phyloP scores from a whole-genome alignment of 345 rosid genomes.

The Gossypium herbaceum region DNA sequence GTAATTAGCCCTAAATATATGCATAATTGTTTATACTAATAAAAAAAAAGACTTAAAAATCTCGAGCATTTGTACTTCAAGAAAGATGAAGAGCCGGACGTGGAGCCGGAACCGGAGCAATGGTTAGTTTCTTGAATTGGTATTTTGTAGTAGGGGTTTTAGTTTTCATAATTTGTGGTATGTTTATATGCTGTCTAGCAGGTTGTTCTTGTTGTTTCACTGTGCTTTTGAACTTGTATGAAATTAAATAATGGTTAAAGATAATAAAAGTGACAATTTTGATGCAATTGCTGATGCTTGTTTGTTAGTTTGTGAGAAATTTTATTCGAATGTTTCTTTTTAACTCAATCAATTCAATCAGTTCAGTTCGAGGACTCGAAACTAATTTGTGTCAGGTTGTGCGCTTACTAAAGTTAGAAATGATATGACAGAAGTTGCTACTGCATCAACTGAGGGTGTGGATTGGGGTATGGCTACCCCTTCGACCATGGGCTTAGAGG shows the following conservation, averaged over 20 bases:
- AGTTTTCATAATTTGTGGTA: background rate
- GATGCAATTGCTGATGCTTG: constrained; percentile 3
- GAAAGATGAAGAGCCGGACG: background rate
- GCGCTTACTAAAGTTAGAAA: too few species aligned
- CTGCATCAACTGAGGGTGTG: too few species aligned
- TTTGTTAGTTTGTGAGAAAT: background rate
- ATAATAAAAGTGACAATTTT: background rate
- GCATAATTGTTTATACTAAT: background rate
- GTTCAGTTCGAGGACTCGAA: too few species aligned
- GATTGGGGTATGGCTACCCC: too few species aligned
- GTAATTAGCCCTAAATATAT: background rate
- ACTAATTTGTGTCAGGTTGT: too few species aligned
- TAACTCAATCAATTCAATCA: too few species aligned
- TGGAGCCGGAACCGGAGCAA: background rate
- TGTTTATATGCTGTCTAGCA: background rate
- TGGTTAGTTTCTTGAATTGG: background rate
- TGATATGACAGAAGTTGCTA: too few species aligned
- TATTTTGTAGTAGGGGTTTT: background rate
- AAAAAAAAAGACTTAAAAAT: too few species aligned
- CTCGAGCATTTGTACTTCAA: too few species aligned
- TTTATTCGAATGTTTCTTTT: background rate
- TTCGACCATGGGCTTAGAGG: too few species aligned
- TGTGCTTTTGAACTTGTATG: background rate
- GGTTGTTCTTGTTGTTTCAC: background rate
- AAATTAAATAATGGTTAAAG: background rate